Base-by-base conservation (phyloP, 2,329 filamentous ascomycete species). In the Sclerotinia sclerotiorum region DNA sequence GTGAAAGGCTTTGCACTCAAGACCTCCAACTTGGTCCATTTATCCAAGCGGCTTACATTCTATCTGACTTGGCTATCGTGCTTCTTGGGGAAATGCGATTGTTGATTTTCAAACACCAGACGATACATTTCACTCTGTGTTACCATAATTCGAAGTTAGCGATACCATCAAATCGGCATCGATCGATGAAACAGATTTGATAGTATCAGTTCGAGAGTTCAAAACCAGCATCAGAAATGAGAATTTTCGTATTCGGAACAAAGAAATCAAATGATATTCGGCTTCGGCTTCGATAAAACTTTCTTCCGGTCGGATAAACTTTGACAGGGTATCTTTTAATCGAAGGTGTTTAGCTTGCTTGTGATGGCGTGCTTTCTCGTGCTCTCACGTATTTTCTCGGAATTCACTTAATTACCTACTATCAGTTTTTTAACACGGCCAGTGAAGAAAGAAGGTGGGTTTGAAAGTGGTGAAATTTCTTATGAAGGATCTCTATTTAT, bases 351-450 rank as follows among this genome's bases (percentile, higher is more conserved):
- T 39, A 8, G 27, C 13, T 24, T 49, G 29, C 58, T 62, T 11
- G 39, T 46, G 39, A 65, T 65, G 46, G 63, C 63, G 63, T 65
- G 63, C 51, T 65, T 56, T 35, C 60, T 63, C 60, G 60, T 63
- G 60, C 60, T 24, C 29, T 39, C 11, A n/a, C 24, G 39, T 54
- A 21, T 35, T 54, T 42, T 44, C 62, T 35, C 15, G 49, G 44
- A 39, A 65, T 65, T 63, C 49, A 44, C 19, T 44, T 44, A n/a
- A n/a, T n/a, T n/a, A n/a, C n/a, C n/a, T n/a, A 17, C n/a, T 42
- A 58, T 27, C 35, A 44, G 6, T 1, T 35, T 19, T 58, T 35
- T 58, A 39, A 42, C n/a, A 39, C 61, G n/a, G 62, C 15, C 10
- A 55, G n/a, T 39, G 32, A 65, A 55, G 49, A 44, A 54, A 55